Conservation (phyloP, 2,329 filamentous ascomycete species). For the Cladosporium sp. region DNA sequence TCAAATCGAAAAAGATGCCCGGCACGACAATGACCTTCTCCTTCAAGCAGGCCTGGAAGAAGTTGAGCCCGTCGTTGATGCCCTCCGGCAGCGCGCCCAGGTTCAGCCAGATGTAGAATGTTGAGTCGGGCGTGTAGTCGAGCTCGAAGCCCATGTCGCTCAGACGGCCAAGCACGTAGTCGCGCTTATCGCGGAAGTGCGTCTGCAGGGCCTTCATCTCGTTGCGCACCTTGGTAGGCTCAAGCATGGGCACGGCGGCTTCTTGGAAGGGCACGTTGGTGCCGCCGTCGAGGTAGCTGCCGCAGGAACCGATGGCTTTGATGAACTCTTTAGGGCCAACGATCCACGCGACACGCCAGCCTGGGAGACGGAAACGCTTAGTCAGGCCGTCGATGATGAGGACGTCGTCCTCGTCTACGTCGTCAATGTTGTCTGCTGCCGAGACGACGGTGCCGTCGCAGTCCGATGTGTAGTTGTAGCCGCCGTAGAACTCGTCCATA, state of each 20-base stretch:
- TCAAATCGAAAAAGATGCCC: constrained; percentile 96
- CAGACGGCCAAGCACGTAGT: constrained; percentile 81
- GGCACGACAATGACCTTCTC: constrained; percentile 97
- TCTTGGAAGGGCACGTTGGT: constrained; percentile 96
- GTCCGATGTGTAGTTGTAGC: constrained; percentile 92
- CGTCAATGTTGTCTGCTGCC: constrained; percentile 83
- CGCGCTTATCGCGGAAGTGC: constrained; percentile 91
- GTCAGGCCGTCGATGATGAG: constrained; percentile 94
- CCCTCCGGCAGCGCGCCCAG: constrained; percentile 67
- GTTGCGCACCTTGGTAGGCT: constrained; percentile 72
- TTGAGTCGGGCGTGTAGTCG: constrained; percentile 77
- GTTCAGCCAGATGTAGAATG: constrained; percentile 87
- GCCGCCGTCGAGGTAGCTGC: constrained; percentile 81
- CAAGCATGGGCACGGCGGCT: constrained; percentile 89
- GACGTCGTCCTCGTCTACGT: constrained; percentile 76
- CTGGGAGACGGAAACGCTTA: constrained; percentile 93
- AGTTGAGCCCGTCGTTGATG: constrained; percentile 91
- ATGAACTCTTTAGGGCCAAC: constrained; percentile 95
- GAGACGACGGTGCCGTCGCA: constrained; percentile 90
- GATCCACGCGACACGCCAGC: constrained; percentile 97
- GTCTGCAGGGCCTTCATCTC: constrained; percentile 89
- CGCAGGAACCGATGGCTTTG: constrained; percentile 86
- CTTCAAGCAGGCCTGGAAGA: constrained; percentile 89
- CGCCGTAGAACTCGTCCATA: constrained; percentile 90
- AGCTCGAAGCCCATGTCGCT: constrained; percentile 84